A percentile compares a stretch with the other conserved stretches of the same genome.
Conservation (phyloP, 176 grass and related monocot genomes). For the Alloteropsis semialata region DNA sequence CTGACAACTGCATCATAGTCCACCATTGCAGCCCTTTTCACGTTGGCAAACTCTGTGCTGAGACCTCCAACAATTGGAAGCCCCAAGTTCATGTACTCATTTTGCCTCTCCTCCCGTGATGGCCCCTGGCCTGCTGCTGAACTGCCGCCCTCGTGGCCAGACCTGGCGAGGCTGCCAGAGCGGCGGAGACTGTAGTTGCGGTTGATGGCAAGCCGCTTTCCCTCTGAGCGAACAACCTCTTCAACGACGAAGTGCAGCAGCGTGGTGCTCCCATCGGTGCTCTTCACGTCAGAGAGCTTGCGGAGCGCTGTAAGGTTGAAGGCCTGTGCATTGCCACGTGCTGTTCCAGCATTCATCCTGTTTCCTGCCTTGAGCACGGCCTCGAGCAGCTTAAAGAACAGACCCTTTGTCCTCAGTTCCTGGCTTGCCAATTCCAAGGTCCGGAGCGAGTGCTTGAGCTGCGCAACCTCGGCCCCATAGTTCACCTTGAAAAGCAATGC, state of each 20-base stretch:
- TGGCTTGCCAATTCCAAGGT: constrained; percentile 70
- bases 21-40: constrained; percentile 70
- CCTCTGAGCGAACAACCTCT: constrained; percentile 80
- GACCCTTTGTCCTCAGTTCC: constrained; percentile 70
- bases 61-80: constrained; percentile 77
- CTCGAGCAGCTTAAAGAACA: constrained; percentile 96
- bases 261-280: constrained; percentile 72
- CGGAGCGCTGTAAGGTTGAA: constrained; percentile 82
- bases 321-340: constrained; percentile 85
- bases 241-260: constrained; percentile 92
- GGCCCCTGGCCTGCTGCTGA: constrained; percentile 35
- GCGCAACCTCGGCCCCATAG: constrained; percentile 61
- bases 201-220: constrained; percentile 73
- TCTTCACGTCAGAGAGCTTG: constrained; percentile 94
- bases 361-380: constrained; percentile 97
- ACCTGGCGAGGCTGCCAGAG: constrained; percentile 50
- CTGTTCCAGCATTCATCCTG: constrained; percentile 91
- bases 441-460: constrained; percentile 61
- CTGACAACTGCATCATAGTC: constrained; percentile 63
- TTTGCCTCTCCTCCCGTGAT: constrained; percentile 69
- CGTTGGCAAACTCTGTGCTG: constrained; percentile 72
- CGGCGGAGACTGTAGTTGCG: constrained; percentile 67
- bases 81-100: constrained; percentile 84
- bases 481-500: constrained; percentile 74
- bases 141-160: constrained; percentile 29